Conservation (phyloP, 768 basidiomycete genomes). For the Naematelia aurantialba region DNA sequence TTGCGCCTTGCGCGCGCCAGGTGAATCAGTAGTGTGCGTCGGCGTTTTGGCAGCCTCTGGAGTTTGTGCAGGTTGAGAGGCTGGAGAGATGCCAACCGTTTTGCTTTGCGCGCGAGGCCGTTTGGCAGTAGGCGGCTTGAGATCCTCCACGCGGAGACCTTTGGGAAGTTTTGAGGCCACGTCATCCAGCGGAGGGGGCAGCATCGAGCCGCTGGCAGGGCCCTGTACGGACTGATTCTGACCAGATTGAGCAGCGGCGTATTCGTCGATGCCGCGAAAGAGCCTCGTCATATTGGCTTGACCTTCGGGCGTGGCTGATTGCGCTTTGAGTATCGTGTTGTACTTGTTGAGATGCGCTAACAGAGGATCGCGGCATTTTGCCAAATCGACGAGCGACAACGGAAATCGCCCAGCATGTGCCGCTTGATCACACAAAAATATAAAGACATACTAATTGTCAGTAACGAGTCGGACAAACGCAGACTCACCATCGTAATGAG, state of each 20-base stretch:
- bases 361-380: background rate
- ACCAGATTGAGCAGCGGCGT: background rate
- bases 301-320: background rate
- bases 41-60: constrained; percentile 13
- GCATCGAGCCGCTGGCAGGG: background rate
- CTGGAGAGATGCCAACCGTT: constrained; percentile 14
- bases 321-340: background rate
- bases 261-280: background rate
- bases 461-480: background rate
- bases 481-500: constrained; percentile 13
- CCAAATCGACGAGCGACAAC: background rate
- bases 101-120: constrained; percentile 18
- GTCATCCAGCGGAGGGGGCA: constrained; percentile 2
- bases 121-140: constrained; percentile 40
- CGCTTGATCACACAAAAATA: background rate
- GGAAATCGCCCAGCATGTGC: background rate
- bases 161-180: constrained; percentile 29
- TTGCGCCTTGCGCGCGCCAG: background rate
- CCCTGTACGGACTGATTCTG: background rate
- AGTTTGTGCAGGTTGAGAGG: constrained; percentile 3
- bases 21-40: constrained; percentile 5
- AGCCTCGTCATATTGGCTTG: background rate
- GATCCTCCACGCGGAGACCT: constrained; percentile 39
- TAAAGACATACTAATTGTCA: background rate
- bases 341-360: background rate